phyloP scores from a whole-genome alignment of 2,329 filamentous ascomycete species.

The Botrytis sinoallii region DNA sequence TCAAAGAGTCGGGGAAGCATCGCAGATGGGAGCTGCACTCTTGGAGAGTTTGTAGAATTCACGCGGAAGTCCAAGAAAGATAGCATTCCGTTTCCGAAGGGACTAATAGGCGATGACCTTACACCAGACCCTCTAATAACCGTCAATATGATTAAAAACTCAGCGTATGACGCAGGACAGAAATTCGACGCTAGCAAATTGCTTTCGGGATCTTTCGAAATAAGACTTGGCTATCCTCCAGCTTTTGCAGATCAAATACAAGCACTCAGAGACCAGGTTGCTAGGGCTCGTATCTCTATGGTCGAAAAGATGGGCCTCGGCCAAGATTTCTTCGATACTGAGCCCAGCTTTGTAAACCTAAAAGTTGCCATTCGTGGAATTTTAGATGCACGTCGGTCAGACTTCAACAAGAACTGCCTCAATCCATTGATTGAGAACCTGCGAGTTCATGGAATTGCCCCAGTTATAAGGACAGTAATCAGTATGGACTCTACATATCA shows the following conservation, averaged over 20 bases:
- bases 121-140: too few relatives aligned
- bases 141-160: too few relatives aligned
- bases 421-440: rapidly evolving
- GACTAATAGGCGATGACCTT: too few relatives aligned
- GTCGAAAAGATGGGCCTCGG: rapidly evolving
- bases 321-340: neutral
- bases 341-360: neutral
- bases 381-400: neutral
- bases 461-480: neutral
- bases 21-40: too few relatives aligned
- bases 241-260: neutral
- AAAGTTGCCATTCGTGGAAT: neutral
- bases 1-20: too few relatives aligned
- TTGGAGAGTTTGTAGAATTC: too few relatives aligned
- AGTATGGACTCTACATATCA: neutral
- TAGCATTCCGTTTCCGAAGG: too few relatives aligned
- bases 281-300: neutral
- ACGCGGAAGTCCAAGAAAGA: too few relatives aligned
- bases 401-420: neutral
- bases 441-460: rapidly evolving
- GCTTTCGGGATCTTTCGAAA: too few relatives aligned
- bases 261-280: neutral
- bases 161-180: too few relatives aligned
- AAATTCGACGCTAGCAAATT: too few relatives aligned
- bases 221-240: too few relatives aligned